Evolutionary conservation across 768 basidiomycete species (phyloP), one percentile per base, ranked within the genome.

Genomic region (Sarcomyxa edulis): DNA sequence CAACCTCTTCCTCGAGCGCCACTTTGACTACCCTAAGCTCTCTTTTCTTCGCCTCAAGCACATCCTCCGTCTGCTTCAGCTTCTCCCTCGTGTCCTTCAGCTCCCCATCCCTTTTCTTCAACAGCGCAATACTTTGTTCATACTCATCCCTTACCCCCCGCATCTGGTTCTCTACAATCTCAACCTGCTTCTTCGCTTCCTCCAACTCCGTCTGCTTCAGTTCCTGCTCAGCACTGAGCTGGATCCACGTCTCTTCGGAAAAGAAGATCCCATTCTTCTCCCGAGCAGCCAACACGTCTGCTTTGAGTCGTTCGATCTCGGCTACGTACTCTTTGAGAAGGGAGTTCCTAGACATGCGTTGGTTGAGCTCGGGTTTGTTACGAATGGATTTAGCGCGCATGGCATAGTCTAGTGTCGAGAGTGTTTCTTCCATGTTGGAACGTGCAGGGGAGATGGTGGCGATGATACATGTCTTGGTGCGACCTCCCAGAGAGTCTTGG

Each of bases 401-500:
- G 21, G 96, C 95, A 50, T 99, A 99, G 58, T 97, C 93, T 30
- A 99, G 81, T 0, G 96, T 99, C 3, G 94, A 96, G 14, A 96
- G 75, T 0, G 96, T 98, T 61, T 98, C 96, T 60, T 99, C 96
- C 65, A 95, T 76, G 55, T 95, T 97, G 18, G 81, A 88, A 16
- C 89, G 80, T 4, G 91, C 88, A 1, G 96, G 95, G 7, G 92
- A 95, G 51, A 97, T 78, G 5, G 96, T 98, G 0, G 94, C 96
- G 45, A 99, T 88, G 54, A 99, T 92, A 51, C 92, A 95, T 0
- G 96, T 99, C 65, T 97, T 98, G 5, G 96, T 99, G 22, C 82
- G 76, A 0, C 96, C 96, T 5, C 96, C 96, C 4, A 99, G 72
- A n/a, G 96, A 99, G 62, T 99, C 96, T 82, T 98, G 95, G 4